A percentile compares a stretch with the other conserved stretches of the same genome.
Conservation (phyloP, 2,329 filamentous ascomycete species). For the Sporothrix dimorphospora region DNA sequence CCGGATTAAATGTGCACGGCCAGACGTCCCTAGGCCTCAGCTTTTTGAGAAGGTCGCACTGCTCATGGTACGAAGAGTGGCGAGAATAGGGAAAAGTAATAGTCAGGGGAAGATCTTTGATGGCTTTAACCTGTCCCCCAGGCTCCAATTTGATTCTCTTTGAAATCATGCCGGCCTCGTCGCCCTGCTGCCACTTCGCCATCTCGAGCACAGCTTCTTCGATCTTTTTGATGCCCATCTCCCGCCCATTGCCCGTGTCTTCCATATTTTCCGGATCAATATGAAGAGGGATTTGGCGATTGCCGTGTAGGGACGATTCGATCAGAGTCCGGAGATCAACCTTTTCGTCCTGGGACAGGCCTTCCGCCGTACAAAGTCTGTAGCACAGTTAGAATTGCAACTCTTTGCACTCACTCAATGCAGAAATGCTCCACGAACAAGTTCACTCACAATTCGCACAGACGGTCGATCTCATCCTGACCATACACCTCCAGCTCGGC, state of each 20-base stretch:
- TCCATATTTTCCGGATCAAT: conserved; percentile 35
- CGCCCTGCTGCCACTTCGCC: not conserved
- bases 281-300: conserved; percentile 43
- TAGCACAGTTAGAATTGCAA: not conserved
- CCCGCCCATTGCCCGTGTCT: not conserved
- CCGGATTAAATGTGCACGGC: conserved; percentile 74
- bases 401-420: too few relatives aligned
- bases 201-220: not conserved
- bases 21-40: conserved; percentile 78
- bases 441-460: conserved; percentile 42
- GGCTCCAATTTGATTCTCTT: too few relatives aligned
- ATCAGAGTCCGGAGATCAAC: conserved; percentile 36
- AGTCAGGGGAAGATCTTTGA: conserved; percentile 38
- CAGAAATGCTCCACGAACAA: too few relatives aligned
- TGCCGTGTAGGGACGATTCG: conserved; percentile 32
- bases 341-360: conserved; percentile 34
- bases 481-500: conserved; percentile 66
- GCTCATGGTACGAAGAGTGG: conserved; percentile 83
- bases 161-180: not conserved
- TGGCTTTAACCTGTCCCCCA: too few relatives aligned
- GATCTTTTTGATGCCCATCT: not conserved
- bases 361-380: conserved; percentile 35
- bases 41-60: conserved; percentile 68
- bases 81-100: conserved; percentile 81
- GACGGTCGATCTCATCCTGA: conserved; percentile 34